Evolutionary conservation across 2,329 filamentous ascomycete genomes (phyloP).

Genomic region (Coniochaeta sp.): DNA sequence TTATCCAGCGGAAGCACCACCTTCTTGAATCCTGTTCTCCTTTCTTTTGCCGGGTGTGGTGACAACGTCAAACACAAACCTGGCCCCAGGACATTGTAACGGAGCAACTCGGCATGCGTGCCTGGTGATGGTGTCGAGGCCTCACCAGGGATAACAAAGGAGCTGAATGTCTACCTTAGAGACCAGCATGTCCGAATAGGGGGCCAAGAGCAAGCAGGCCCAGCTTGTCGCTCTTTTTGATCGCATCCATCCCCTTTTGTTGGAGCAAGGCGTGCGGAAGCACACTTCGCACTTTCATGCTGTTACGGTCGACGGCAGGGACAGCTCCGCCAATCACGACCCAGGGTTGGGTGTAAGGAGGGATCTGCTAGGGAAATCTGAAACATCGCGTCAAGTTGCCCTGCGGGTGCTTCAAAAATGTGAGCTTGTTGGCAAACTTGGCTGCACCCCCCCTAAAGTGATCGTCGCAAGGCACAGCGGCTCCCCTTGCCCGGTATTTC

Average conservation of each 20-base stretch:
- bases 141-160: no score
- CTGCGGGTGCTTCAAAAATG: slow-evolving; percentile 3
- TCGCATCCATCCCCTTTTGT: no score
- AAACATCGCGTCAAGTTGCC: slow-evolving; percentile 15
- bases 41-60: background rate
- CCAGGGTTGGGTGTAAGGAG: background rate
- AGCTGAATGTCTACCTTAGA: no score
- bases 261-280: no score
- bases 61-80: background rate
- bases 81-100: background rate
- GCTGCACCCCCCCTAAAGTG: background rate
- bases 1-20: background rate
- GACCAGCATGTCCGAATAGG: no score
- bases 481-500: background rate
- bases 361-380: slow-evolving; percentile 12
- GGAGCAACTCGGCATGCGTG: no score
- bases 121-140: no score
- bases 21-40: background rate
- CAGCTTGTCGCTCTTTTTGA: no score
- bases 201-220: no score
- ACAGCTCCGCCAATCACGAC: slow-evolving; percentile 10
- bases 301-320: slow-evolving; percentile 2
- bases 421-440: no score
- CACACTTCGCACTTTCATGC: no score
- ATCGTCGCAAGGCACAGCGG: background rate